A percentile compares a stretch with the other conserved stretches of the same genome.
phyloP scores from a whole-genome alignment of 2,329 filamentous ascomycete genomes.

The Westerdykella ornata region DNA sequence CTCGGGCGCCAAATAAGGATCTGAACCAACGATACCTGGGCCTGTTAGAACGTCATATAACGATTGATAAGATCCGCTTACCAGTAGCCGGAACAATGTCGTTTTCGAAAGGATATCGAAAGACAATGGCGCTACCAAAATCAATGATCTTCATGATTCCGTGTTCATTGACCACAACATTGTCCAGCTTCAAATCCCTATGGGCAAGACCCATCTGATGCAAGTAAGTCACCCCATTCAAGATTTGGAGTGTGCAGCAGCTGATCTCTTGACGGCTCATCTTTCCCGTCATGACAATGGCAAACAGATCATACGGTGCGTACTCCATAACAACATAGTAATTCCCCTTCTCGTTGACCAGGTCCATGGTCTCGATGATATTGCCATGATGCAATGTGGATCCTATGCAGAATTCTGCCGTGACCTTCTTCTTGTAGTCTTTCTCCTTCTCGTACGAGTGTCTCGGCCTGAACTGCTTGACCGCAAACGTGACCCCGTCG shows the following conservation, averaged over 20 bases:
- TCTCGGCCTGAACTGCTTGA: slow-evolving; percentile 90
- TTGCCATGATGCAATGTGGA: slow-evolving; percentile 96
- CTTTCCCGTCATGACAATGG: slow-evolving; percentile 97
- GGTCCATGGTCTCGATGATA: slow-evolving; percentile 95
- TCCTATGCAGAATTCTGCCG: slow-evolving; percentile 95
- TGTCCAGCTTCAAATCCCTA: slow-evolving; percentile 92
- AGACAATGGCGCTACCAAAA: slow-evolving; percentile 95
- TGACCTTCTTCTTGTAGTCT: slow-evolving; percentile 97
- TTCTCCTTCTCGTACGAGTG: slow-evolving; percentile 91
- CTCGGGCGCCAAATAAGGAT: slow-evolving; percentile 93
- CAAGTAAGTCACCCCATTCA: slow-evolving; percentile 89
- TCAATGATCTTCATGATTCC: slow-evolving; percentile 99
- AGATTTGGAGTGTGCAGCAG: slow-evolving; percentile 87
- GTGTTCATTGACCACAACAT: slow-evolving; percentile 91
- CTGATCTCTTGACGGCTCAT: slow-evolving; percentile 88
- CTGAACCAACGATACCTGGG: slow-evolving; percentile 71
- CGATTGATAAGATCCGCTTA: slow-evolving; percentile 42
- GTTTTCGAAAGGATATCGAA: slow-evolving; percentile 93
- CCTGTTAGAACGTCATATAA: slow-evolving; percentile 42
- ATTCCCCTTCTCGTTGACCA: slow-evolving; percentile 84
- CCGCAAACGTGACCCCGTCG: slow-evolving; percentile 89
- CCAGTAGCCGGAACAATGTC: slow-evolving; percentile 75
- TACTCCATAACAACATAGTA: slow-evolving; percentile 99
- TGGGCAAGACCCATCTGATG: slow-evolving; percentile 94
- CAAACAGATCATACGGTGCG: slow-evolving; percentile 90